Evolutionary conservation across 768 basidiomycete species (phyloP).

Genomic region (Cystofilobasidium ferigula): DNA sequence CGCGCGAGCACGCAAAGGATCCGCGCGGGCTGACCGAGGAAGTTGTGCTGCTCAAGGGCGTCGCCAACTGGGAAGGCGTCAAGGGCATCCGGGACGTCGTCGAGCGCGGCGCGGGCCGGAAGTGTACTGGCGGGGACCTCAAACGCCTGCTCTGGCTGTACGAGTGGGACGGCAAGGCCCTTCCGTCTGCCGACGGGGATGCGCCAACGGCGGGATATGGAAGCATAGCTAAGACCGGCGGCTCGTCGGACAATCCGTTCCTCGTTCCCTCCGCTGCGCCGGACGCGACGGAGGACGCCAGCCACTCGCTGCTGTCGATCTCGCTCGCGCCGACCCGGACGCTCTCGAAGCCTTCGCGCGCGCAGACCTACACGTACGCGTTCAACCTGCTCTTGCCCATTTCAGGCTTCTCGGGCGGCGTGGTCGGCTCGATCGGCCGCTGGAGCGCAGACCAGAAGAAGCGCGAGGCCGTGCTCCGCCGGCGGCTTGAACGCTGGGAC

Average conservation of each 20-base stretch:
- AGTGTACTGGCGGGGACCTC: conserved; percentile 17
- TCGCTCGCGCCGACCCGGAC: conserved; percentile 22
- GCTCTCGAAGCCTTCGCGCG: conserved; percentile 4
- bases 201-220: no score
- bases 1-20: background rate
- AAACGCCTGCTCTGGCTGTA: conserved; percentile 20
- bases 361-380: conserved; percentile 17
- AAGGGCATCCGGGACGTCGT: conserved; percentile 21
- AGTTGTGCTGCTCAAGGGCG: conserved; percentile 12
- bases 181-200: background rate
- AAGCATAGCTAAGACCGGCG: no score
- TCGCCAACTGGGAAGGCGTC: conserved; percentile 21
- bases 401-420: conserved; percentile 7
- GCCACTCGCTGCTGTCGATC: conserved; percentile 9
- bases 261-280: background rate
- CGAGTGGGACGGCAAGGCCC: conserved; percentile 17
- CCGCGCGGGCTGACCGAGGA: conserved; percentile 11
- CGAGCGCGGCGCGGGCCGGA: conserved; percentile 19
- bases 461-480: background rate
- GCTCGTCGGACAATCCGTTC: background rate
- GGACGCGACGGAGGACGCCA: background rate
- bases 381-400: conserved; percentile 18
- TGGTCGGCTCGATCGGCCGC: conserved; percentile 21
- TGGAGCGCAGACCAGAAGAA: conserved; percentile 18
- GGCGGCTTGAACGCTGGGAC: conserved; percentile 14